Conservation (phyloP, 306 rosid species). For the Luffa acutangula region DNA sequence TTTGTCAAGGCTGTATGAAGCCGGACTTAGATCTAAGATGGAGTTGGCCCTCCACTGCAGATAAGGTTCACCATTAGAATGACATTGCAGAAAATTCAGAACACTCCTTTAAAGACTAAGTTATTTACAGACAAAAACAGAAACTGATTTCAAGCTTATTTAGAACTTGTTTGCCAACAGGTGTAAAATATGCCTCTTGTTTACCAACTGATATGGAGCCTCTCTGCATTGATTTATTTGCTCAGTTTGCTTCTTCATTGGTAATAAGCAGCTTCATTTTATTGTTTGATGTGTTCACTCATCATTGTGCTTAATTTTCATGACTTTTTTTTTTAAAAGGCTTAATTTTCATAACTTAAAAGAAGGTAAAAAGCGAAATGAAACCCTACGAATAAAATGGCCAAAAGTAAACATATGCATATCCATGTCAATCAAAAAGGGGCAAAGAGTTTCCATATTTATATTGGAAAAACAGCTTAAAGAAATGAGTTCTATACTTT, state of each 20-base stretch:
- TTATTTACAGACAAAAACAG: background rate
- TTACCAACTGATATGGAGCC: background rate
- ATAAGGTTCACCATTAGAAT: conserved; percentile 2
- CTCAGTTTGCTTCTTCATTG: background rate
- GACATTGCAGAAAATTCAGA: background rate
- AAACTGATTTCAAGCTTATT: background rate
- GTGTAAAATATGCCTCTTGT: background rate
- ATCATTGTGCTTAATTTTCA: background rate
- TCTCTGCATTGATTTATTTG: background rate
- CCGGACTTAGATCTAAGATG: conserved; percentile 55
- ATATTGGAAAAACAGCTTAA: background rate
- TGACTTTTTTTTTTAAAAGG: too few species aligned
- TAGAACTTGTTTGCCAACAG: background rate
- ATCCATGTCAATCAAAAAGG: background rate
- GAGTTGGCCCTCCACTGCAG: conserved; percentile 82
- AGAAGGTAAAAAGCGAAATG: background rate
- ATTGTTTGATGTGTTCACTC: background rate
- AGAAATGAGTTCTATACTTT: background rate
- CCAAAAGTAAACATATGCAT: background rate
- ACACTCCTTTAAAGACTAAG: background rate
- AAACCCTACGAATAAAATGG: background rate
- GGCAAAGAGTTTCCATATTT: background rate
- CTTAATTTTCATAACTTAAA: background rate
- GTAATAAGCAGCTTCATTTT: background rate
- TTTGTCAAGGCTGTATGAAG: conserved; percentile 44